These are phyloP conservation scores for Vaccinium darrowii DNA, from an alignment of 148 eudicot species.

Conservation along the genomic window DNA sequence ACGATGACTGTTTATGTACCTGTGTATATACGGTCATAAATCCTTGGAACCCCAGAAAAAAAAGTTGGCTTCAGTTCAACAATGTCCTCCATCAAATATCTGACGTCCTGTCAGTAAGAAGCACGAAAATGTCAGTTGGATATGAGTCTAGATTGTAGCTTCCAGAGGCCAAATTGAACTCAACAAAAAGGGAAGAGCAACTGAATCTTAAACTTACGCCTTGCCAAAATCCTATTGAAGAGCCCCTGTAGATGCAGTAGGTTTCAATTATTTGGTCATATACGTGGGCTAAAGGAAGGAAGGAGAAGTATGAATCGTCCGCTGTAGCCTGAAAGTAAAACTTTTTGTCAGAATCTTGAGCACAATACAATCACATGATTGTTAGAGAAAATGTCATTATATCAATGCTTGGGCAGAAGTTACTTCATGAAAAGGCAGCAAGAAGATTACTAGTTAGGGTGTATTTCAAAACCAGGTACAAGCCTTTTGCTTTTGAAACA, in stretches of 20 bases:
- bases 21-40: slow-evolving; percentile 80
- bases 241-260: slow-evolving; percentile 65
- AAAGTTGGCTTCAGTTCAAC: slow-evolving; percentile 77
- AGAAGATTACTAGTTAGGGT: background rate
- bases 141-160: slow-evolving; percentile 1
- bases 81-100: slow-evolving; percentile 78
- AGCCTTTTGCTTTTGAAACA: slow-evolving; percentile 5
- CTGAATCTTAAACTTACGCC: slow-evolving; percentile 54
- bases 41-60: slow-evolving; percentile 92
- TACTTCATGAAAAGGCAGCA: too few species aligned
- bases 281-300: slow-evolving; percentile 92
- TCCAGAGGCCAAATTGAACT: background rate
- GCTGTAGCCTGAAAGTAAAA: slow-evolving; percentile 43
- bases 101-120: slow-evolving; percentile 59
- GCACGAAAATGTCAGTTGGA: background rate
- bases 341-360: background rate
- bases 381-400: background rate
- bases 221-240: slow-evolving; percentile 95
- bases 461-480: background rate
- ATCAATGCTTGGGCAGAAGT: background rate
- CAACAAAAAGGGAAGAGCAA: background rate
- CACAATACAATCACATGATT: background rate
- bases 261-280: slow-evolving; percentile 87
- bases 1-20: slow-evolving; percentile 46
- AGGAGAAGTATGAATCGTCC: slow-evolving; percentile 85